A percentile compares a stretch with the other conserved stretches of the same genome.
These are phyloP conservation scores for Saururus chinensis DNA, from an alignment of 164 flowering plant genomes.

Conservation along the genomic window DNA sequence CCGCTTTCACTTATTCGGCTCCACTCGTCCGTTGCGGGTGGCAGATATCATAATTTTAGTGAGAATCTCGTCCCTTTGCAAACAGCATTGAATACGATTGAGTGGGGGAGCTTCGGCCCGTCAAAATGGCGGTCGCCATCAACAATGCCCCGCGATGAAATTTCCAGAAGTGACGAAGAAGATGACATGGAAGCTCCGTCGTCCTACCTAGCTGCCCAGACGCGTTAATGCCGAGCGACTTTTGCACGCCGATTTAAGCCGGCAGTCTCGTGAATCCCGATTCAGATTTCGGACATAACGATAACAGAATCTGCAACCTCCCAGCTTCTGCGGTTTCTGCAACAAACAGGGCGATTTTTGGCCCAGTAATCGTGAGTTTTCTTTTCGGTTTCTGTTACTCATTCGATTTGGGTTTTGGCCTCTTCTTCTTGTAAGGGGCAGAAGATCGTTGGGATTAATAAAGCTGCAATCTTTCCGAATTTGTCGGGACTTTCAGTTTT, in stretches of 20 bases:
- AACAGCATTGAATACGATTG: not conserved
- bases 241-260: not conserved
- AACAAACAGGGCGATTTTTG: not conserved
- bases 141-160: constrained; percentile 6
- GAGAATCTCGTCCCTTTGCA: not conserved
- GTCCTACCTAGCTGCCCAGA: not conserved
- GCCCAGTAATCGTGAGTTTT: not conserved
- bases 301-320: not conserved
- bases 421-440: no score
- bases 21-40: not conserved
- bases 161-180: constrained; percentile 8
- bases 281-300: not conserved
- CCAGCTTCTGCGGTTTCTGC: not conserved
- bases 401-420: no score
- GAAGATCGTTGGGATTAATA: not conserved
- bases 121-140: constrained; percentile 15
- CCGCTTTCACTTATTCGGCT: not conserved
- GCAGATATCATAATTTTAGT: not conserved
- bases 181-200: not conserved
- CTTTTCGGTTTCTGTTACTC: not conserved
- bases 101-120: not conserved
- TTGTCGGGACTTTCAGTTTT: no score
- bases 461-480: not conserved
- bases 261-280: not conserved
- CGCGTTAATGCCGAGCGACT: no score